Base-by-base conservation (phyloP, 768 basidiomycete genomes). In the Pilatotrama ljubarskyi region DNA sequence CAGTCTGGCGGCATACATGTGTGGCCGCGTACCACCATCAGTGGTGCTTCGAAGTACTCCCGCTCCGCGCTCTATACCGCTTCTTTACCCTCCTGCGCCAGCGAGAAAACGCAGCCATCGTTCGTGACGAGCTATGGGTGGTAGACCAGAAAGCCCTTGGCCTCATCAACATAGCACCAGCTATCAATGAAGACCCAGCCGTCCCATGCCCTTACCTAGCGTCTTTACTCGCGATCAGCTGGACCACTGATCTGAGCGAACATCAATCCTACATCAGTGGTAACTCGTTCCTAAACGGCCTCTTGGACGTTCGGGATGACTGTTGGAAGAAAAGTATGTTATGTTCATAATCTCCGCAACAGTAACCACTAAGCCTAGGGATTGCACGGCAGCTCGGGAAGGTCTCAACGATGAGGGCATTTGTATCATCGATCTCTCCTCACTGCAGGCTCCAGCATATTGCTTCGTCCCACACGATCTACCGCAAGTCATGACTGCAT, bases 31-130 rank as follows among this genome's bases (percentile, higher is more conserved):
- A 32, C 10, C 29, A 32, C 29, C 29, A 32, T 59, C 75, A 77
- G 63, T 76, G 74, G 76, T 78, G 71, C 60, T 76, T 72, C 55
- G 75, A 73, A 18, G 52, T 59, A 8, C 64, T 75, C 22, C 75
- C 78, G 24, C 63, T 77, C 7, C 55, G 35, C 0, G 74, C 73
- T 14, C 63, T 69, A 3, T 62, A 62, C 44, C 76, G 76, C 22
- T 73, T 77, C 50, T 18, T 77, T 11, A 68, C 68, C 15, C 69
- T 77, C 25, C 48, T 75, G 9, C 73, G 71, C 55, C 72, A 78
- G 51, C 64, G 59, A 10, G 71, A 73, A 24, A 77, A 80, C 62
- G 70, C 70, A 15, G 64, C 69, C 37, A 68, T 80, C 46, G 68
- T 80, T 18, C 69, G 66, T 25, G 67, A 70, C 32, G 77, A 79